Conservation (phyloP, 495 filamentous ascomycete species). For the Aspergillus nidulans region DNA sequence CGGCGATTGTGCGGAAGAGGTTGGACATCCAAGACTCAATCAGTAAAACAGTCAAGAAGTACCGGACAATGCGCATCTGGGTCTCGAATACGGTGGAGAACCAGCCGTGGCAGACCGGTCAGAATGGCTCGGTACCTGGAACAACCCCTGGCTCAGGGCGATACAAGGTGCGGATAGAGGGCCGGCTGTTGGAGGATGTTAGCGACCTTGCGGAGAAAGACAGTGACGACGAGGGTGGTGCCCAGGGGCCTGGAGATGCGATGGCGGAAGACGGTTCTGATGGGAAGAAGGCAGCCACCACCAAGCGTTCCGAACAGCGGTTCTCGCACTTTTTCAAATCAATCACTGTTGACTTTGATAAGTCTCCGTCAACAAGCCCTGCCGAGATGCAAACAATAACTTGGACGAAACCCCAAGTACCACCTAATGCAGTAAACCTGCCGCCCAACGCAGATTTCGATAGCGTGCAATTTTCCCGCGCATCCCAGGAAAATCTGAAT, state of each 20-base stretch:
- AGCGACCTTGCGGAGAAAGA: conserved; percentile 41
- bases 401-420: conserved; percentile 67
- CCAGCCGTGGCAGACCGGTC: conserved; percentile 79
- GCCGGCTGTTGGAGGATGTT: conserved; percentile 76
- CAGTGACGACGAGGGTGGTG: conserved; percentile 55
- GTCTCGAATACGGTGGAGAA: conserved; percentile 93
- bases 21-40: conserved; percentile 85
- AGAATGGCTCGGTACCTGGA: conserved; percentile 21
- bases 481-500: conserved; percentile 88
- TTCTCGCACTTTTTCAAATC: conserved; percentile 96
- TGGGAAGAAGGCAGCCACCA: conserved; percentile 35
- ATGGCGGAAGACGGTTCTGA: conserved; percentile 57
- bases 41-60: conserved; percentile 72
- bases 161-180: conserved; percentile 91
- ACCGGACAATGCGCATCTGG: conserved; percentile 87
- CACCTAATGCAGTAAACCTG: conserved; percentile 43
- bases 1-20: conserved; percentile 90
- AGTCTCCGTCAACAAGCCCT: conserved; percentile 38
- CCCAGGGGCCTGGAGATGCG: conserved; percentile 32
- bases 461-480: conserved; percentile 83
- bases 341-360: conserved; percentile 83
- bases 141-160: conserved; percentile 48
- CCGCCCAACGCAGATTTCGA: conserved; percentile 72
- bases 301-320: conserved; percentile 47
- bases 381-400: conserved; percentile 59